phyloP scores from a whole-genome alignment of 192 early-diverging fungal species.

The Linnemannia zychae region DNA sequence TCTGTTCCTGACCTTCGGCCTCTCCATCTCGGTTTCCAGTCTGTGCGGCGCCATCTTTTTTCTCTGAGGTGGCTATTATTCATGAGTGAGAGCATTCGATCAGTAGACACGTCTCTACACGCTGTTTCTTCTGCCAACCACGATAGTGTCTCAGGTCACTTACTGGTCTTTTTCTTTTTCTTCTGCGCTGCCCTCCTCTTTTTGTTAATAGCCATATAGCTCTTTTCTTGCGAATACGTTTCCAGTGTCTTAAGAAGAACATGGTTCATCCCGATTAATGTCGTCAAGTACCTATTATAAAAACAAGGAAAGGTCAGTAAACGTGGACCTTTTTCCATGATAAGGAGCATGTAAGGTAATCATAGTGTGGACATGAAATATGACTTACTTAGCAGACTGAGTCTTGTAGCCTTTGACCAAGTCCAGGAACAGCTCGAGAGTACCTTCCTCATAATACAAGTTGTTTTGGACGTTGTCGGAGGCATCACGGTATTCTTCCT shows the following conservation, averaged over 20 bases:
- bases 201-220: conserved; percentile 63
- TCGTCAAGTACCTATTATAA: conserved; percentile 66
- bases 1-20: background rate
- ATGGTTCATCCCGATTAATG: conserved; percentile 68
- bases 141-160: background rate
- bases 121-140: background rate
- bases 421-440: conserved; percentile 70
- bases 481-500: conserved; percentile 66
- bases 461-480: conserved; percentile 78
- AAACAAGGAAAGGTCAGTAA: background rate
- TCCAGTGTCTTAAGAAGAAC: conserved; percentile 75
- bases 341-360: background rate
- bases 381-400: conserved; percentile 59
- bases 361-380: background rate
- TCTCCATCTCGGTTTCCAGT: background rate
- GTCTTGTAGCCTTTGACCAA: conserved; percentile 63
- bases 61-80: background rate
- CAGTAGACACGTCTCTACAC: background rate
- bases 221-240: conserved; percentile 66
- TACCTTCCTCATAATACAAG: conserved; percentile 76
- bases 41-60: background rate
- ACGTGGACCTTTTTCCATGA: background rate
- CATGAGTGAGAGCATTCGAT: background rate
- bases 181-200: conserved; percentile 39
- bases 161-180: conserved; percentile 40